Evolutionary conservation across 1,139 yeast genomes (phyloP), one percentile per base, ranked within the genome.

Genomic region (Pichia sp.): DNA sequence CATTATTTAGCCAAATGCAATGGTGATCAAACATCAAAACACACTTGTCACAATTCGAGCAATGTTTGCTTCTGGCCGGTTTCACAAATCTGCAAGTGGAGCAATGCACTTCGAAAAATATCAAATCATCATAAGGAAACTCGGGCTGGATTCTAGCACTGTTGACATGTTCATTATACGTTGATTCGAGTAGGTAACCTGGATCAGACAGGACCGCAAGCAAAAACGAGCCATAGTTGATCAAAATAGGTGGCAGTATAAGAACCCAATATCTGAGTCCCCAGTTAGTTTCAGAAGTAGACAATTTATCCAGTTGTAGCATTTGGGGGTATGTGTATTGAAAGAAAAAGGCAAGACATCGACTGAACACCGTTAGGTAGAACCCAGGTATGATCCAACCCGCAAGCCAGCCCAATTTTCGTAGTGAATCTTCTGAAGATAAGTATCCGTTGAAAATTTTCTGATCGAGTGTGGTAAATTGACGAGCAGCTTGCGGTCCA

Each of bases 1-100:
- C 93, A 65, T 87, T 90, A 71, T 92, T 92, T 56, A 92, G 72
- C 97, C 97, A 93, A n/a, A 90, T 71, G 67, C 99, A 93, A 70
- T 93, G 98, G 67, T 93, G 99, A 67, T 93, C 99, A 62, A 79
- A 82, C 58, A 86, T 67, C 40, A 84, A 72, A 4, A 86, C 75
- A 67, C 99, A 93, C 30, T 69, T 63, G 51, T 77, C 75, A 68
- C 98, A 93, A 11, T 78, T 75, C 3, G 85, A 76, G 67, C 99
- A 93, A 70, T 93, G 99, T 65, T 89, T 90, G 10, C 96, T 87
- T 48, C 99, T 72, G 0, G 98, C 96, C 0, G 95, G 92, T 62
- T 90, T 92, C 5, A 70, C 67, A n/a, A 77, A 62, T 1, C 75
- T 70, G 67, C 99, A 93, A 0, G 97, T 61, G 4, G 57, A 19